Base-by-base conservation (phyloP, 768 basidiomycete genomes). In the Pulveroboletus sp. region DNA sequence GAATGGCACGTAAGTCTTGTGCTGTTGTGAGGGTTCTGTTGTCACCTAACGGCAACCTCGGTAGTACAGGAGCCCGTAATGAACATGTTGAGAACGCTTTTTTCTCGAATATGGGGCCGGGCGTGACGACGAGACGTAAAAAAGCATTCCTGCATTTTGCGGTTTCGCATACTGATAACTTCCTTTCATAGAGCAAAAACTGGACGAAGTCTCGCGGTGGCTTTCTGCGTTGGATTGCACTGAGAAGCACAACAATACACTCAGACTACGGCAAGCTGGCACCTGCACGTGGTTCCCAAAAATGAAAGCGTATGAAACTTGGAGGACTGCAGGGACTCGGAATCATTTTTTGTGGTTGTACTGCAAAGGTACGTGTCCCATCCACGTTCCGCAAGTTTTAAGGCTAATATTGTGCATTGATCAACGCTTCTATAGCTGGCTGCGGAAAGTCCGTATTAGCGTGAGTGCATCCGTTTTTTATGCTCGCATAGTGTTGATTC, bases 151-250 rank as follows among this genome's bases (percentile, higher is more conserved):
- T 37, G n/a, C 19, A 19, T 7, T 12, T 21, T 8, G 10, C n/a
- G 16, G 14, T 27, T 14, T 25, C 8, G 17, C 7, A 14, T 19
- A 4, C 10, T 14, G 14, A 46, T 37, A 13, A 3, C 16, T 14
- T 5, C 20, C n/a, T 10, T 31, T 11, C n/a, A 3, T 13, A 47
- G 47, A n/a, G n/a, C 31, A 47, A 41, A 47, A 27, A 8, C 12
- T 41, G 40, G 40, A 40, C 17, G 47, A 47, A 24, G 31, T 41
- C 25, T 35, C 21, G 8, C 47, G 39, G 17, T 43, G 47, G 47
- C 35, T 49, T 21, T 14, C 23, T 31, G 19, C 47, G 9, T 24
- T 49, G 7, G 35, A 49, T 11, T 49, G 41, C 27, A 17, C 35
- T 3, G 25, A 19, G 25, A 42, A 43, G 21, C 41, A 49, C 29